Evolutionary conservation across 768 basidiomycete species (phyloP).

Genomic region (Scleroderma citrinum): DNA sequence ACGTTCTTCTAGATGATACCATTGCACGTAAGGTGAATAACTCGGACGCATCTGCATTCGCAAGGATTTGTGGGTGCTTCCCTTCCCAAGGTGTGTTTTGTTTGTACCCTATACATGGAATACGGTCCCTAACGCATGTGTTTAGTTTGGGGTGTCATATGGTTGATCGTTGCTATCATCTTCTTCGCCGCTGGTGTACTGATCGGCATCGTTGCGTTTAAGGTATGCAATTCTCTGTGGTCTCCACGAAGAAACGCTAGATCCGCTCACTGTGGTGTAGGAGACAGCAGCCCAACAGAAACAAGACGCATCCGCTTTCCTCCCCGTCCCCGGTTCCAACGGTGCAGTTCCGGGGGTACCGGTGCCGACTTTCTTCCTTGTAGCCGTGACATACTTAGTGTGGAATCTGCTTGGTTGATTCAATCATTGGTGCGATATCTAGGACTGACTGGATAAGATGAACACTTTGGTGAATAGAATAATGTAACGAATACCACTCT

Average conservation of each 20-base stretch:
- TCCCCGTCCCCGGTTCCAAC: conserved; percentile 53
- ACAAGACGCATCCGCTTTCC: conserved; percentile 46
- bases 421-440: background rate
- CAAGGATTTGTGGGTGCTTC: conserved; percentile 79
- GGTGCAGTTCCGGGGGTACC: conserved; percentile 28
- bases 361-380: conserved; percentile 18
- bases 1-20: conserved; percentile 58
- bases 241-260: background rate
- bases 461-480: too few species aligned
- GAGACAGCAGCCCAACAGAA: conserved; percentile 55
- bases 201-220: conserved; percentile 76
- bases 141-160: conserved; percentile 83
- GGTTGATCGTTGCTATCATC: conserved; percentile 68
- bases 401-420: conserved; percentile 19
- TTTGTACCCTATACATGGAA: background rate
- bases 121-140: too few species aligned
- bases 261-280: conserved; percentile 27
- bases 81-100: conserved; percentile 60
- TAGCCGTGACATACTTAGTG: conserved; percentile 16
- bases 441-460: background rate
- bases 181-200: conserved; percentile 76
- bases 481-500: too few species aligned
- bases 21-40: conserved; percentile 77
- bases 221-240: conserved; percentile 41
- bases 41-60: conserved; percentile 85